A percentile compares a stretch with the other conserved stretches of the same genome.
phyloP scores from a whole-genome alignment of 2,329 filamentous ascomycete species.

The Penicillium sp. region DNA sequence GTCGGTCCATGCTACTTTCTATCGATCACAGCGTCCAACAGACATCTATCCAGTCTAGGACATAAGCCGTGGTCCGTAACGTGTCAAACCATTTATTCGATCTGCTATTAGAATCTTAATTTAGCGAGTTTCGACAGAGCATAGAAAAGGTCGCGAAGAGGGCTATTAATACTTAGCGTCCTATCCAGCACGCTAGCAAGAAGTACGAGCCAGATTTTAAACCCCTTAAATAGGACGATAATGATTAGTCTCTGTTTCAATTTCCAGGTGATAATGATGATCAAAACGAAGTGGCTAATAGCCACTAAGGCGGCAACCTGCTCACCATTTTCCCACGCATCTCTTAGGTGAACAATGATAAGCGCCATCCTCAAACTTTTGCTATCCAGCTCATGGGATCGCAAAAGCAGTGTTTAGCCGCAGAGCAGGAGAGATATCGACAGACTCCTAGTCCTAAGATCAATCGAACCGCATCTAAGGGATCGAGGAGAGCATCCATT shows the following conservation, averaged over 20 bases:
- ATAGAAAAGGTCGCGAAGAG: slow-evolving; percentile 9
- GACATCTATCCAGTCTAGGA: slow-evolving; percentile 5
- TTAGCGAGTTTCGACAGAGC: slow-evolving; percentile 2
- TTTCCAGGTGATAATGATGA: slow-evolving; percentile 7
- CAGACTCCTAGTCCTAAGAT: slow-evolving; percentile 11
- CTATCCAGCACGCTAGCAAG: slow-evolving; percentile 12
- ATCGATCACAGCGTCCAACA: slow-evolving; percentile 23
- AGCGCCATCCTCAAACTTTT: slow-evolving; percentile 16
- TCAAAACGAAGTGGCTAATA: slow-evolving; percentile 1
- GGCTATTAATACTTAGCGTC: slow-evolving; percentile 13
- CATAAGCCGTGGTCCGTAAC: slow-evolving; percentile 8
- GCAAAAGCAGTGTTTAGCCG: slow-evolving; percentile 17
- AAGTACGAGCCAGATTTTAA: slow-evolving; percentile 21
- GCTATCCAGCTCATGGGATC: slow-evolving; percentile 20
- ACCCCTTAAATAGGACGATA: neutral
- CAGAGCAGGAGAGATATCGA: slow-evolving; percentile 15
- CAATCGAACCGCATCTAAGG: slow-evolving; percentile 12
- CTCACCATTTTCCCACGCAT: slow-evolving; percentile 23
- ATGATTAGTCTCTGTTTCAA: slow-evolving; percentile 6
- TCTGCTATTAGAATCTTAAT: slow-evolving; percentile 11
- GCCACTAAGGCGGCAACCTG: slow-evolving; percentile 15
- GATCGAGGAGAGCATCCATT: slow-evolving; percentile 20
- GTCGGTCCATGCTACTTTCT: slow-evolving; percentile 27
- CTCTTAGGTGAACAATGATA: slow-evolving; percentile 15
- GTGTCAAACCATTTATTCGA: slow-evolving; percentile 11